Evolutionary conservation across 768 basidiomycete species (phyloP).

Genomic region (Pulveroboletus sp.): DNA sequence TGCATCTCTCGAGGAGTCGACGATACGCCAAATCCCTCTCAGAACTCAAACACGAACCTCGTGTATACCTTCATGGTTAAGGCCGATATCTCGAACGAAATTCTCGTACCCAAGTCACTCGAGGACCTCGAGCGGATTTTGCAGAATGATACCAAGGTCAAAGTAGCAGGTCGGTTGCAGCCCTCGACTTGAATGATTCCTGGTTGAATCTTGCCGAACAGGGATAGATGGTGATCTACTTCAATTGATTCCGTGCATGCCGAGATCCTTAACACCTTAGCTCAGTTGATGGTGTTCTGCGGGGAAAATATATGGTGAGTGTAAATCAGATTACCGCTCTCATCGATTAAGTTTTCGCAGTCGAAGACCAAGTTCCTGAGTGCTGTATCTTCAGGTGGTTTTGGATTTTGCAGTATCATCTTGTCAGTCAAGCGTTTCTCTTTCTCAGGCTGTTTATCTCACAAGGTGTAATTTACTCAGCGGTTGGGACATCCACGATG

Average conservation of each 20-base stretch:
- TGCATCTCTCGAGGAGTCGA: no score
- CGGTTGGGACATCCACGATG: slow-evolving; percentile 92
- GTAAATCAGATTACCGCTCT: neutral
- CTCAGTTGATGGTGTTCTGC: slow-evolving; percentile 85
- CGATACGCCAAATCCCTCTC: no score
- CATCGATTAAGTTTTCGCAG: slow-evolving; percentile 37
- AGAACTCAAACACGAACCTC: neutral
- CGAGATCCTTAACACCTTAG: slow-evolving; percentile 5
- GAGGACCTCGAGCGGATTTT: slow-evolving; percentile 56
- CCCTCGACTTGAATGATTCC: neutral
- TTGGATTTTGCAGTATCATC: slow-evolving; percentile 91
- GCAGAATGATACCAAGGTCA: slow-evolving; percentile 71
- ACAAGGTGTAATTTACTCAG: slow-evolving; percentile 32
- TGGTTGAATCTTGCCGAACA: slow-evolving; percentile 17
- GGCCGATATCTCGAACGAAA: slow-evolving; percentile 21
- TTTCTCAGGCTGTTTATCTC: neutral
- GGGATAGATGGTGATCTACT: slow-evolving; percentile 62
- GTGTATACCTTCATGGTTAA: slow-evolving; percentile 8
- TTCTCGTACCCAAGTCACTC: slow-evolving; percentile 42
- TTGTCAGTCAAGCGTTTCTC: slow-evolving; percentile 52
- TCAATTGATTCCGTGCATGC: neutral
- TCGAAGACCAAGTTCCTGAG: slow-evolving; percentile 88
- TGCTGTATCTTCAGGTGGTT: slow-evolving; percentile 73
- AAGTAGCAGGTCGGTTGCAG: slow-evolving; percentile 74
- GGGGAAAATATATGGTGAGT: slow-evolving; percentile 89